Conservation (phyloP, 345 rosid genomes). For the Arabis hirsuta region DNA sequence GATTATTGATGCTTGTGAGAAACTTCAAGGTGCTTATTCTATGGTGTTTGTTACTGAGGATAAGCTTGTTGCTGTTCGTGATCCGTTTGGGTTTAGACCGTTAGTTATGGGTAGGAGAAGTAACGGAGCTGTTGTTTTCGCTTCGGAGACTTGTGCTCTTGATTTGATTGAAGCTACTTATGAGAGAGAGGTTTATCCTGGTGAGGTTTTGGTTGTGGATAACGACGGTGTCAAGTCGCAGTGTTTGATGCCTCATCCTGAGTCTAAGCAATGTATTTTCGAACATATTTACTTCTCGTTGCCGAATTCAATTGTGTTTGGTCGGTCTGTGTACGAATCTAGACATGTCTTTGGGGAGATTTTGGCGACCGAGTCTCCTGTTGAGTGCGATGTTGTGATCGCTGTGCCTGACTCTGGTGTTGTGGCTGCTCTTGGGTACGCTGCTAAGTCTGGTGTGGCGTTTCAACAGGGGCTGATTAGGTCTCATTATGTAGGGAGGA, state of each 20-base stretch:
- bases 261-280: conserved; percentile 88
- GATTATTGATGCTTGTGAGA: conserved; percentile 92
- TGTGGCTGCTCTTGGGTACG: conserved; percentile 93
- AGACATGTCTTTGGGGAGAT: conserved; percentile 75
- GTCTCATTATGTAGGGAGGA: conserved; percentile 95
- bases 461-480: conserved; percentile 90
- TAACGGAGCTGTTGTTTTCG: conserved; percentile 89
- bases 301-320: conserved; percentile 86
- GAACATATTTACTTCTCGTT: conserved; percentile 90
- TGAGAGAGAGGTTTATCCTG: conserved; percentile 91
- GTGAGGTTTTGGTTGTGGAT: conserved; percentile 87
- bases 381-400: conserved; percentile 91
- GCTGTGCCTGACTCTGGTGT: conserved; percentile 98
- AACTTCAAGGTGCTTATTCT: conserved; percentile 87
- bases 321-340: conserved; percentile 87
- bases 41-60: conserved; percentile 95
- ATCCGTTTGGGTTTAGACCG: conserved; percentile 89
- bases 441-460: conserved; percentile 80
- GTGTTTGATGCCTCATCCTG: conserved; percentile 69
- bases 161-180: conserved; percentile 95
- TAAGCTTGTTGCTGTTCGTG: conserved; percentile 93
- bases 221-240: conserved; percentile 85
- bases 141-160: conserved; percentile 97
- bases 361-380: conserved; percentile 77
- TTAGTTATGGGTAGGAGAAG: conserved; percentile 96